A percentile compares a stretch with the other conserved stretches of the same genome.
phyloP scores from a whole-genome alignment of 2,329 filamentous ascomycete species.

The Emydomyces testavorans region DNA sequence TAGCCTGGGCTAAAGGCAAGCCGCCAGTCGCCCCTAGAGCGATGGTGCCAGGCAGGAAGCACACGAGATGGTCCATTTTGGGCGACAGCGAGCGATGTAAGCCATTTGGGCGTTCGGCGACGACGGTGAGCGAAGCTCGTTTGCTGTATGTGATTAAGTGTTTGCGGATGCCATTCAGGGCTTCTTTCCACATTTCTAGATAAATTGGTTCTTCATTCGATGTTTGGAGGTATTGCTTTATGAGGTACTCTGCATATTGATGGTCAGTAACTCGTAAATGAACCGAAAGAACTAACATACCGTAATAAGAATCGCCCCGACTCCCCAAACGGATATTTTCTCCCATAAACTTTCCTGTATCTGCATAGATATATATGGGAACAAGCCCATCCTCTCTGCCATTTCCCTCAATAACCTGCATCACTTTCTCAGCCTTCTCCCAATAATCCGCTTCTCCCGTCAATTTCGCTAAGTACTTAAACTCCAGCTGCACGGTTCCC shows the following conservation, averaged over 20 bases:
- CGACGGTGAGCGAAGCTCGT: constrained; percentile 68
- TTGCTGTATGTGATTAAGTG: constrained; percentile 83
- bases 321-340: constrained; percentile 84
- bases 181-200: constrained; percentile 83
- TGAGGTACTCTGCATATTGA: constrained; percentile 61
- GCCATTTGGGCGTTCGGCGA: constrained; percentile 73
- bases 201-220: constrained; percentile 77
- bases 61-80: constrained; percentile 98
- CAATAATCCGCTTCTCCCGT: constrained; percentile 89
- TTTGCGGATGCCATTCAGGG: constrained; percentile 74
- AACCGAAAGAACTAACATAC: constrained; percentile 22
- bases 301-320: constrained; percentile 92
- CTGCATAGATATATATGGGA: constrained; percentile 80
- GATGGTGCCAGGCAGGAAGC: constrained; percentile 94
- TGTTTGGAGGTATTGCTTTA: constrained; percentile 96
- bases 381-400: constrained; percentile 68
- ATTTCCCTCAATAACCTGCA: constrained; percentile 80
- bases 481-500: constrained; percentile 82
- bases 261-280: constrained; percentile 13
- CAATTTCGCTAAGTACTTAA: constrained; percentile 91
- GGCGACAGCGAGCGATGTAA: constrained; percentile 55
- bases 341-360: constrained; percentile 65
- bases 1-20: constrained; percentile 60
- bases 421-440: constrained; percentile 82
- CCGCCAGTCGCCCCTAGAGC: constrained; percentile 78